Conservation (phyloP, 306 rosid species). For the Cicer pinnatifidum region DNA sequence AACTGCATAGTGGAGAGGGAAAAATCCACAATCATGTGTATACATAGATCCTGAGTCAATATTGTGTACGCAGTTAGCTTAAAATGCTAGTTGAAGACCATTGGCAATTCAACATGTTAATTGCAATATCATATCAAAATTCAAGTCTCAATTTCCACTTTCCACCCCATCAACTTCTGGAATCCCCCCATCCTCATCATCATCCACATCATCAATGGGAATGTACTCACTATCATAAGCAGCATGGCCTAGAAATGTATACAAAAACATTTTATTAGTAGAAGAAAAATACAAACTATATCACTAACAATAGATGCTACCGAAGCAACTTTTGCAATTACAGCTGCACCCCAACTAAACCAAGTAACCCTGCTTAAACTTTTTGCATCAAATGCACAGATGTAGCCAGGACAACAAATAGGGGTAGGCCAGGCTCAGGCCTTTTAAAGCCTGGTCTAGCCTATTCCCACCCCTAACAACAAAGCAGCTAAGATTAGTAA, state of each 20-base stretch:
- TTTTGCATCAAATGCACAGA: not conserved
- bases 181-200: constrained; percentile 59
- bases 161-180: constrained; percentile 46
- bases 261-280: not conserved
- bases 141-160: constrained; percentile 47
- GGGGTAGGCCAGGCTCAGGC: no score
- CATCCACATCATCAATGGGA: constrained; percentile 81
- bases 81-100: constrained; percentile 2
- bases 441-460: no score
- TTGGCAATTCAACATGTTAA: constrained; percentile 30
- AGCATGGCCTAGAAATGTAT: constrained; percentile 48
- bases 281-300: not conserved
- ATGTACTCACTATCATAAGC: constrained; percentile 64
- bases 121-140: constrained; percentile 34
- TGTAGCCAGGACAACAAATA: not conserved
- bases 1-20: constrained; percentile 24
- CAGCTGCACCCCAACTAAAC: constrained; percentile 15
- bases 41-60: constrained; percentile 11
- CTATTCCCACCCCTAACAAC: no score
- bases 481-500: no score
- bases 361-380: not conserved
- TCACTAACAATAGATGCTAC: constrained; percentile 9
- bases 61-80: not conserved
- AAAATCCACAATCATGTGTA: constrained; percentile 31
- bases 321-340: not conserved